phyloP scores from a whole-genome alignment of 2,329 filamentous ascomycete species.

The Pseudocercospora cruenta region DNA sequence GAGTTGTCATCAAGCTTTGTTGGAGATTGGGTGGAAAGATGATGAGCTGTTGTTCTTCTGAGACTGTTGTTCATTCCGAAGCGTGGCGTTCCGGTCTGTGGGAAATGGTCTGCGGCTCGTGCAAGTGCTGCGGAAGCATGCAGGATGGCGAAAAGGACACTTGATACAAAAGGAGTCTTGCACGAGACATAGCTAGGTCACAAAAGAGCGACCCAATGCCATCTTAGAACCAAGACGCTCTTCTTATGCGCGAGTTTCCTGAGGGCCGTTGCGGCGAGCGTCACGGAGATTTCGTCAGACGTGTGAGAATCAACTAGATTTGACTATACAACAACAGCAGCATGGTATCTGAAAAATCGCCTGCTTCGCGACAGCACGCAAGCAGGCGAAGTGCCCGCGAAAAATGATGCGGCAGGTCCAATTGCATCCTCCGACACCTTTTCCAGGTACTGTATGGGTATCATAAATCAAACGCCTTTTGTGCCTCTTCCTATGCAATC shows the following conservation, averaged over 20 bases:
- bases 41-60: slow-evolving; percentile 77
- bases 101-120: background rate
- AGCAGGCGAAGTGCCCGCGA: no score
- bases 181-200: no score
- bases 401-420: background rate
- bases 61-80: background rate
- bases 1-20: slow-evolving; percentile 60
- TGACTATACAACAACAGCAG: background rate
- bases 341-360: background rate
- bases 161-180: no score
- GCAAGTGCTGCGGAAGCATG: slow-evolving; percentile 1
- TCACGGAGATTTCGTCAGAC: no score
- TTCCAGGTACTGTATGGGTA: slow-evolving; percentile 1
- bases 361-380: no score
- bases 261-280: no score
- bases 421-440: background rate
- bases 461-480: slow-evolving; percentile 9
- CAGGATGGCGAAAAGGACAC: no score
- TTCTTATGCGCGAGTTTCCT: no score
- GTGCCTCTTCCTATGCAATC: background rate
- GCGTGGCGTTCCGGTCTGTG: background rate
- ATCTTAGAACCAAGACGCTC: no score
- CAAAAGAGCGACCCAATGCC: no score
- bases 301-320: no score
- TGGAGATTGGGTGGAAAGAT: slow-evolving; percentile 70